Evolutionary conservation across 495 filamentous ascomycete species (phyloP).

Genomic region (Neurospora discreta): DNA sequence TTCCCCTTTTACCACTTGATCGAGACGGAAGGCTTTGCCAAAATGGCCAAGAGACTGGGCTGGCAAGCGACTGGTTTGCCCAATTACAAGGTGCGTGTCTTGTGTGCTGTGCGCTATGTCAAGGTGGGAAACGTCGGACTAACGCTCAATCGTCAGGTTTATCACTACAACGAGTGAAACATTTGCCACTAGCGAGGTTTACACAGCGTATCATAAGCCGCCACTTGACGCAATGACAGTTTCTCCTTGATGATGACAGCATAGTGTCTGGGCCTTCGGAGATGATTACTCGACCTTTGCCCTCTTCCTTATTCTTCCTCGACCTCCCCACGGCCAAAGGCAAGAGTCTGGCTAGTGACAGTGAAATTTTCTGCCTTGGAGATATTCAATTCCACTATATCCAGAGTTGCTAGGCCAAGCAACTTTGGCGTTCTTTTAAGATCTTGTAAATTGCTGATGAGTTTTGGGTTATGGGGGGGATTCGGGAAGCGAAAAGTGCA

Average conservation of each 20-base stretch:
- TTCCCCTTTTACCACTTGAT: conserved; percentile 95
- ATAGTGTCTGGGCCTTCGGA: background rate
- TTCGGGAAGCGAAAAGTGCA: background rate
- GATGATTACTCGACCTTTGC: background rate
- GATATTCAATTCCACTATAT: background rate
- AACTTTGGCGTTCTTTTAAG: background rate
- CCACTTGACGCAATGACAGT: background rate
- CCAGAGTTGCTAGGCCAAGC: background rate
- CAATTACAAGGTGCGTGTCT: conserved; percentile 78
- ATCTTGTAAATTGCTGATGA: background rate
- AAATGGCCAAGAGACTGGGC: conserved; percentile 83
- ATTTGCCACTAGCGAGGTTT: background rate
- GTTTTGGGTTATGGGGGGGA: background rate
- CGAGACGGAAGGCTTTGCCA: conserved; percentile 96
- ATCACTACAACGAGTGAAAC: conserved; percentile 78
- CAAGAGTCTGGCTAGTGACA: background rate
- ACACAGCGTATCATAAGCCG: background rate
- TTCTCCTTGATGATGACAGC: background rate
- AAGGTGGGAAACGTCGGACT: conserved; percentile 8
- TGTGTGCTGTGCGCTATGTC: background rate
- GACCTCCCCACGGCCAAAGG: background rate
- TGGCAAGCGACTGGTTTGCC: conserved; percentile 78
- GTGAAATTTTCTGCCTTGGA: background rate
- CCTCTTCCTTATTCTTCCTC: background rate
- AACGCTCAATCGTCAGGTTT: conserved; percentile 46